phyloP scores from a whole-genome alignment of 2,329 filamentous ascomycete genomes.

The Colletotrichum acutatum region DNA sequence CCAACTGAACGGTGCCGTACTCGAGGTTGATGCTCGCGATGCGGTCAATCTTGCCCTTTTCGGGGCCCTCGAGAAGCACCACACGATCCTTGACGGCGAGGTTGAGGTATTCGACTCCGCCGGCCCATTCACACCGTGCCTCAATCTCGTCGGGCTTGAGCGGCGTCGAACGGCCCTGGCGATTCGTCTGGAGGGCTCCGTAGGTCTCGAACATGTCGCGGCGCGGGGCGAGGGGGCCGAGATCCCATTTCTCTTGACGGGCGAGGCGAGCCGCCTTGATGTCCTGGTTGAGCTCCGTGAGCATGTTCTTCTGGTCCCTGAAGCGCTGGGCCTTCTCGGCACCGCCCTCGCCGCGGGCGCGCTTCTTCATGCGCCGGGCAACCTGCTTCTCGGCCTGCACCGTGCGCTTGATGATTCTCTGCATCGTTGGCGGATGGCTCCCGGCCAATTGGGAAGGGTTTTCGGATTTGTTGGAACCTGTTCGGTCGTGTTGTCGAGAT shows the following conservation, averaged over 20 bases:
- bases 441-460: constrained; percentile 12
- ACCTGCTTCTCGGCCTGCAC: constrained; percentile 74
- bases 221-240: constrained; percentile 82
- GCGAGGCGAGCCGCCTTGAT: constrained; percentile 53
- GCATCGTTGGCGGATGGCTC: constrained; percentile 60
- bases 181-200: constrained; percentile 55
- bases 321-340: constrained; percentile 44
- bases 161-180: constrained; percentile 48
- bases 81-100: constrained; percentile 81
- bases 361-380: constrained; percentile 57
- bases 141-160: constrained; percentile 49
- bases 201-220: constrained; percentile 75
- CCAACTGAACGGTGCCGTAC: constrained; percentile 69
- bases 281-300: constrained; percentile 46
- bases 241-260: constrained; percentile 80
- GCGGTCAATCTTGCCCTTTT: constrained; percentile 86
- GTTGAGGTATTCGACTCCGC: constrained; percentile 66
- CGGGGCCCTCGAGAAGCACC: constrained; percentile 79
- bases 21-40: constrained; percentile 67
- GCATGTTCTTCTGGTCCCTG: constrained; percentile 47
- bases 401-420: constrained; percentile 76
- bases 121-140: constrained; percentile 65
- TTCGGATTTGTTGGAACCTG: background rate
- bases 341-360: constrained; percentile 45
- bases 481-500: background rate